Conservation (phyloP, 495 filamentous ascomycete genomes). For the Penicillium goetzii region DNA sequence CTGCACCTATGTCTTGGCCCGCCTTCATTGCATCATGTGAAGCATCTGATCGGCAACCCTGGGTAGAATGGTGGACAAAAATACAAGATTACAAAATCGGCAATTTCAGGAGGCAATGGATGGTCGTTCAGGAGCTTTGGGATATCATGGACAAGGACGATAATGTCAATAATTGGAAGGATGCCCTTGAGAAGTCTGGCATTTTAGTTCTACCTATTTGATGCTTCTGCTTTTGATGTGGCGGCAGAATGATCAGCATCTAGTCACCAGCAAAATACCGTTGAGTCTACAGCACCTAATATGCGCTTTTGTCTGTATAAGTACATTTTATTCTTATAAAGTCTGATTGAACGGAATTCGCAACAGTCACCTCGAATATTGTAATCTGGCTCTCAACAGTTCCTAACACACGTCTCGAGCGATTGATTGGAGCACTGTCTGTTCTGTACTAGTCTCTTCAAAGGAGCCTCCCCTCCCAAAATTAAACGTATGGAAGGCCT, state of each 20-base stretch:
- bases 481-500: neutral
- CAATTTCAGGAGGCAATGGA: neutral
- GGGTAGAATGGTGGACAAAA: neutral
- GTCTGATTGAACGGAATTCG: neutral
- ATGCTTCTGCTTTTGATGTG: neutral
- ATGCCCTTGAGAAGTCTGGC: neutral
- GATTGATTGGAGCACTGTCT: too few species aligned
- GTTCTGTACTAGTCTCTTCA: too few species aligned
- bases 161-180: neutral
- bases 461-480: neutral
- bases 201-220: neutral
- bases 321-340: too few species aligned
- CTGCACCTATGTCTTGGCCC: constrained; percentile 21
- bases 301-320: too few species aligned
- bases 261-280: too few species aligned
- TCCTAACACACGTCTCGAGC: too few species aligned
- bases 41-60: neutral
- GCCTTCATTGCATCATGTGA: constrained; percentile 20
- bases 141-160: neutral
- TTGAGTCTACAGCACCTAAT: too few species aligned
- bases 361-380: neutral
- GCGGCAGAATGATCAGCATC: too few species aligned
- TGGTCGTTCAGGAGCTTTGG: neutral
- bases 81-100: neutral
- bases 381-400: neutral